Base-by-base conservation (phyloP, 257 asterid genomes). In the Pogostemon cablin region DNA sequence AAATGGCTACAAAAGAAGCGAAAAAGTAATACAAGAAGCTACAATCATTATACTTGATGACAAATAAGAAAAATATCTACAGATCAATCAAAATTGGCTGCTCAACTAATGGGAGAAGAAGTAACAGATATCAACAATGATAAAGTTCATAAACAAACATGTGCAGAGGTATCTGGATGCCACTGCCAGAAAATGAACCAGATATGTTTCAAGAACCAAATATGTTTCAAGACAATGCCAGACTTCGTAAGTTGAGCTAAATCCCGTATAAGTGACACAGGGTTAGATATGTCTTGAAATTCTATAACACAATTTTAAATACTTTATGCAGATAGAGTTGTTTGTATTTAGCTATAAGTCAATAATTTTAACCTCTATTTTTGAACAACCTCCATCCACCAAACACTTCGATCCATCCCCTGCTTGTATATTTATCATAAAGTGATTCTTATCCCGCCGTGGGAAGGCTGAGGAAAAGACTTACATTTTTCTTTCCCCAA, bases 401-500 rank as follows among this genome's bases (percentile, higher is more conserved):
- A 65, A 66, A 65, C 68, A 57, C 62, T 56, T 10, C 43, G 2
- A 55, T 42, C 47, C n/a, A 41, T 41, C 35, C 42, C 15, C 3
- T 8, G 10, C 37, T 25, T 10, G 15, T 49, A 50, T 49, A 43
- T 39, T 58, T 57, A 53, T 52, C 15, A 58, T 53, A 10, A 12
- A 35, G 11, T 43, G 11, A 8, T 46, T 69, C 4, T 7, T 52
- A 25, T 38, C 9, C n/a, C 10, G 43, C 67, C 50, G 15, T 25
- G 32, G 32, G 37, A 9, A 48, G 10, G 17, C n/a, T 12, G 41
- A 38, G 11, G 4, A 17, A 60, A 53, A 5, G 49, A 46, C 86
- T 89, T 80, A 91, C 99, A 75, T 75, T 91, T 85, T 85, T 91
- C 83, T 91, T 85, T 62, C 95, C 93, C 97, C 96, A 93, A 78